Evolutionary conservation across 352 stramenopile species (phyloP).

Genomic region (Globisporangium lucens): DNA sequence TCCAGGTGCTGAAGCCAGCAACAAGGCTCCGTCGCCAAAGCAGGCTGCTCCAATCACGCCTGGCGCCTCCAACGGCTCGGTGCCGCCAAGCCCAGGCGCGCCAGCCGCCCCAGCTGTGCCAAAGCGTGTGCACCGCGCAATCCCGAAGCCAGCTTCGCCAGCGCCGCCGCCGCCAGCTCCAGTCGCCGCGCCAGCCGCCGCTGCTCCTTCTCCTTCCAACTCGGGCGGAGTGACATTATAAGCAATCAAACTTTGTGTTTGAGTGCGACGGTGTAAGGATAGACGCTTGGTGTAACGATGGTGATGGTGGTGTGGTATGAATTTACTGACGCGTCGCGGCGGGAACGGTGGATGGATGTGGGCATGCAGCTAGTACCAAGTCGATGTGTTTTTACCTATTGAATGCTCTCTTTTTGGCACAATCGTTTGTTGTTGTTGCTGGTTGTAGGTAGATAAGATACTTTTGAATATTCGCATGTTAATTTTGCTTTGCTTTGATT

Average conservation of each 20-base stretch:
- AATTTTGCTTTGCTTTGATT: background rate
- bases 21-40: constrained; percentile 31
- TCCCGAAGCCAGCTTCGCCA: constrained; percentile 19
- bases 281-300: constrained; percentile 6
- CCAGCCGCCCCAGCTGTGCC: constrained; percentile 12
- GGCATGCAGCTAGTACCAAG: constrained; percentile 7
- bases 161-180: constrained; percentile 12
- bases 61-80: constrained; percentile 2
- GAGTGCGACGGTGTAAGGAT: constrained; percentile 3
- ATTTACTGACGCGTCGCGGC: constrained; percentile 13
- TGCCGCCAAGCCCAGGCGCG: constrained; percentile 12
- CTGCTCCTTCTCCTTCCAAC: constrained; percentile 11
- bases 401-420: constrained; percentile 8
- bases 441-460: constrained; percentile 9
- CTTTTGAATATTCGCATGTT: constrained; percentile 11
- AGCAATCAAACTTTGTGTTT: background rate
- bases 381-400: constrained; percentile 16
- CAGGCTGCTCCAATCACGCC: constrained; percentile 21
- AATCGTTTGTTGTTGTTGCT: constrained; percentile 6
- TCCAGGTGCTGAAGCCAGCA: background rate
- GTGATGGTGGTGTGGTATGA: constrained; percentile 8
- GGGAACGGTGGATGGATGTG: constrained; percentile 1
- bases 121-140: constrained; percentile 21
- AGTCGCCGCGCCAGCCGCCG: constrained; percentile 5
- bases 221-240: constrained; percentile 16